Evolutionary conservation across 2,329 filamentous ascomycete species (phyloP).

Genomic region (Arachnomyces sp.): DNA sequence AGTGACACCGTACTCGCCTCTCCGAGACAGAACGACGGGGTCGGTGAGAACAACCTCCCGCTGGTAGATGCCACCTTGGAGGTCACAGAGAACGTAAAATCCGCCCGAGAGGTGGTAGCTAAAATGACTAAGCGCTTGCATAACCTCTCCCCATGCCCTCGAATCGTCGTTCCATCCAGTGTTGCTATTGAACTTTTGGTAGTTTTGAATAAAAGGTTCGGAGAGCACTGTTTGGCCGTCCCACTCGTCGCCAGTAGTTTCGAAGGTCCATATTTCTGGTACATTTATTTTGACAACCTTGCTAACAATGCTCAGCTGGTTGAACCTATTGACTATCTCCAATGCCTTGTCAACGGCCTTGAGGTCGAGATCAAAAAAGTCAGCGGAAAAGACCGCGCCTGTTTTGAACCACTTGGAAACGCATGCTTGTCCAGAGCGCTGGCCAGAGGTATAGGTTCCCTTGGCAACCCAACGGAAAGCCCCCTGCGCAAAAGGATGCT

Average conservation of each 20-base stretch:
- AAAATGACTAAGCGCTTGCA: slow-evolving; percentile 40
- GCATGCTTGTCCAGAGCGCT: slow-evolving; percentile 24
- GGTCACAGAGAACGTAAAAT: slow-evolving; percentile 33
- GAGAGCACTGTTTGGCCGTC: slow-evolving; percentile 19
- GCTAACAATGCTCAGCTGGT: slow-evolving; percentile 22
- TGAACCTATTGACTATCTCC: slow-evolving; percentile 31
- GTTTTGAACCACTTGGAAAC: slow-evolving; percentile 36
- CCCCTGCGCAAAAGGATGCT: slow-evolving; percentile 4
- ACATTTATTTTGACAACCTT: slow-evolving; percentile 31
- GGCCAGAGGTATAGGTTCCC: slow-evolving; percentile 23
- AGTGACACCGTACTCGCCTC: slow-evolving; percentile 30
- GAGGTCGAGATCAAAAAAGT: slow-evolving; percentile 33
- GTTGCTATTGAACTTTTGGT: slow-evolving; percentile 41
- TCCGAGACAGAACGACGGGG: slow-evolving; percentile 35
- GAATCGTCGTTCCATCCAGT: slow-evolving; percentile 29
- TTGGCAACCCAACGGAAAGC: slow-evolving; percentile 9
- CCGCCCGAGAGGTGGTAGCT: slow-evolving; percentile 34
- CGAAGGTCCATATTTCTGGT: slow-evolving; percentile 26
- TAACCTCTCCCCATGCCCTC: slow-evolving; percentile 26
- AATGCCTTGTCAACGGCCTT: slow-evolving; percentile 28
- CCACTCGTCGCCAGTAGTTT: neutral
- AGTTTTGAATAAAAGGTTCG: slow-evolving; percentile 37
- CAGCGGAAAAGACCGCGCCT: slow-evolving; percentile 23
- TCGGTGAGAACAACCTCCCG: slow-evolving; percentile 31
- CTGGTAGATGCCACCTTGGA: slow-evolving; percentile 36